Base-by-base conservation (phyloP, 1,139 yeast genomes). In the Blastobotrys aristatus region DNA sequence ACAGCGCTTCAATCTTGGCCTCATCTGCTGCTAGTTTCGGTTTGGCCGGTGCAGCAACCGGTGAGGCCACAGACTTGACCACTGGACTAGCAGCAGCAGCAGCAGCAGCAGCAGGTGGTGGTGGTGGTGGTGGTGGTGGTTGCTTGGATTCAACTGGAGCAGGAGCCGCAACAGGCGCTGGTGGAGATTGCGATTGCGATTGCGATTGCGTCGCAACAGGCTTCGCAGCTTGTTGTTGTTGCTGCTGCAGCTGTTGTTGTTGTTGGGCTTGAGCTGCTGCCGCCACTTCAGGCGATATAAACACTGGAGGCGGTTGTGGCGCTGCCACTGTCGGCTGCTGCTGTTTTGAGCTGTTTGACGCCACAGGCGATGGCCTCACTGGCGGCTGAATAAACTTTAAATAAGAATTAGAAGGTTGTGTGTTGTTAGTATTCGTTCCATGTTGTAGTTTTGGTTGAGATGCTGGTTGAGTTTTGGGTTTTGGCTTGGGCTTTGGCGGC, bases 141-240 rank as follows among this genome's bases (percentile, higher is more conserved):
- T 34, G 38, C n/a, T 38, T 38, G 13, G 42, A 24, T 10, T 10
- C 3, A 4, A 31, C 8, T 21, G 18, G 18, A 7, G 18, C n/a
- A 20, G 26, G n/a, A 8, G 26, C 29, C 13, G 51, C 17, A 16
- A 48, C 38, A 3, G 53, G 34, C n/a, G 35, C 33, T 5, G 26
- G 22, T 10, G 26, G 38, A 2, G 39, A 7, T 14, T 33, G 8
- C 24, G 44, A 17, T 6, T 36, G 29, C 14, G 43, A 43, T 18
- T 26, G 37, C 3, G 38, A 21, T 24, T 2, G 32, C 4, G 34
- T 16, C 2, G 20, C 27, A 26, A 43, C 46, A 39, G 49, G 40
- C 26, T 43, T 46, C n/a, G 36, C 35, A 31, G 33, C 40, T 14
- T 5, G 18, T 14, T 16, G 33, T 33, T 26, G 29, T 7, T 26